Base-by-base conservation (phyloP, 768 basidiomycete species). In the Termitomyces bulborhizus region DNA sequence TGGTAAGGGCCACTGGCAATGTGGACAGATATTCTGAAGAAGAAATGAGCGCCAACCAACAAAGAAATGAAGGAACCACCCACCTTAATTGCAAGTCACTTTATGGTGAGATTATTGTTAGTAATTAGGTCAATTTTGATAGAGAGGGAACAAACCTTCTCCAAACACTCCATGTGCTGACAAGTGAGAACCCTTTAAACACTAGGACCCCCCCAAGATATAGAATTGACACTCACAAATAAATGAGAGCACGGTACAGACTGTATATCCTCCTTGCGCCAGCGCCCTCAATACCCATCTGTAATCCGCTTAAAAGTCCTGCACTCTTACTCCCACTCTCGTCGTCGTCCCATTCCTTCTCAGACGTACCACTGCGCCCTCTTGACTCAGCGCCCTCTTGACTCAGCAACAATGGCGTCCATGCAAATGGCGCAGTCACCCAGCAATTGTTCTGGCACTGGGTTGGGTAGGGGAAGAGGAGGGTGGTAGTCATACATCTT, bases 401-500 rank as follows among this genome's bases (percentile, higher is more conserved):
- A 71, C 43, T 83, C 79, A 26, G 81, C 66, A 39, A 81, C 63
- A 59, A 95, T 94, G 4, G 83, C 79, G 56, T 96, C 93, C 91
- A 96, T 94, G 63, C 93, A 96, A 51, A 97, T 95, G 6, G 91
- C 83, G 62, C 93, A 97, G 65, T 95, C 91, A 6, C 89, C 92
- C 16, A 92, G 71, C 3, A 86, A 80, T 60, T 86, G 83, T 44
- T 86, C 86, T 1, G 86, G 84, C 2, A 88, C 78, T 66, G 86
- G 66, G 63, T 93, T 89, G 0, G 85, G 76, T 1, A 80, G 59
- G 0, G 90, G 86, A 39, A 96, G 71, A 3, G 78, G 74, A 6
- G 92, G 93, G 67, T 95, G 93, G 63, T 96, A 97, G 66, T 96
- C 82, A 70, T 95, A 91, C 16, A 75, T 69, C 61, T 86, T 81